Base-by-base conservation (phyloP, 768 basidiomycete genomes). In the Saitozyma sp. region DNA sequence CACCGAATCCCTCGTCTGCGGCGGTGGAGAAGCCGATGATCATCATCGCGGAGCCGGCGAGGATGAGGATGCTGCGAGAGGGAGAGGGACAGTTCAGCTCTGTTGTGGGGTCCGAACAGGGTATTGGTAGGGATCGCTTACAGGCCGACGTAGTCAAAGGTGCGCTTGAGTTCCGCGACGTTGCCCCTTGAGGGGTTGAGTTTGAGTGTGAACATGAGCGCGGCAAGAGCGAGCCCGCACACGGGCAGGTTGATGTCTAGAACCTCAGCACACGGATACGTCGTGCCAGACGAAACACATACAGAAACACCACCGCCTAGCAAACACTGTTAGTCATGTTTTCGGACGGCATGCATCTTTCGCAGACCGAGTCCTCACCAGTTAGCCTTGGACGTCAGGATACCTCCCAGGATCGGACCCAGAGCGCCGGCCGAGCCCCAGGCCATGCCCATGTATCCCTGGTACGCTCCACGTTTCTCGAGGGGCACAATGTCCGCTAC, bases 321-420 rank as follows among this genome's bases (percentile, higher is more conserved):
- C 42, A 43, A 19, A 3, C 50, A 50, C 5, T 29, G 40, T 51
- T 42, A 60, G 45, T 17, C 13, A 46, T 46, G 45, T 11, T 13
- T 11, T 46, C 45, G n/a, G 17, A 53, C 7, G 53, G 20, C 16
- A 16, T 45, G 45, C 6, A 46, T 2, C 13, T 6, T 17, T 46
- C 13, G n/a, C 2, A 5, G 29, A 29, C 29, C 29, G 5, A 8
- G 9, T 10, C 60, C 70, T 63, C 51, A 70, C 74, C 71, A 72
- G 20, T 54, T 63, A 4, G 68, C 43, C 43, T 64, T 62, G 16
- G 48, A 50, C 10, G 63, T 68, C 17, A 73, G 50, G 3, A 71
- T 37, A 61, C 91, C 91, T 61, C 91, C 91, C 13, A 93, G 78
- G 11, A 96, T 82, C 2, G 92, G 92, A 0, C 91, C 89, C 11